Evolutionary conservation across 371 early-diverging fungal genomes (phyloP).

Genomic region (Mortierella sp.): DNA sequence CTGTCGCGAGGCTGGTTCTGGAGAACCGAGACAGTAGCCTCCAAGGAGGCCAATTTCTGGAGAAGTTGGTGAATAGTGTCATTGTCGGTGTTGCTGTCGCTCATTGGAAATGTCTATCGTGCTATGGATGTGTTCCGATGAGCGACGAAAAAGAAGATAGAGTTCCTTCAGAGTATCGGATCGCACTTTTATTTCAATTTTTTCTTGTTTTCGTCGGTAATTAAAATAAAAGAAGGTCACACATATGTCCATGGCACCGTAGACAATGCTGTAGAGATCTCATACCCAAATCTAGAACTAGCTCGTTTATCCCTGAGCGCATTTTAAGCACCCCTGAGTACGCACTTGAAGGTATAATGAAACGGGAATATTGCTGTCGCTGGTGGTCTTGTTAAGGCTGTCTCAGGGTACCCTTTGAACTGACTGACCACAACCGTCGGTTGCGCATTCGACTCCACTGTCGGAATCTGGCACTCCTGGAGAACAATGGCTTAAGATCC

Average conservation of each 20-base stretch:
- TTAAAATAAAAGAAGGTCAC: slow-evolving; percentile 5
- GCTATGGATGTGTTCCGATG: slow-evolving; percentile 16
- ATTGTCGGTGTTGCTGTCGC: slow-evolving; percentile 13
- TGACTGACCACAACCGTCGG: no score
- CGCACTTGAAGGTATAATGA: no score
- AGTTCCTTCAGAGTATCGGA: background rate
- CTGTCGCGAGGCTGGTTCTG: background rate
- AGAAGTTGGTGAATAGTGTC: background rate
- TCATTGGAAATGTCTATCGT: slow-evolving; percentile 4
- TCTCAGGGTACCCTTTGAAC: no score
- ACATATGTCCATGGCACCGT: slow-evolving; percentile 5
- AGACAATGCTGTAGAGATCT: no score
- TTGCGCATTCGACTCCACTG: no score
- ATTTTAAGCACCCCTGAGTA: no score
- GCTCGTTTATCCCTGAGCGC: no score
- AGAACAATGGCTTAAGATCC: no score
- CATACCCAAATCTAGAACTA: no score
- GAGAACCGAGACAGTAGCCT: background rate
- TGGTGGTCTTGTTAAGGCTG: no score
- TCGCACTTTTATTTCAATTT: background rate
- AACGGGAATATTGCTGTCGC: no score
- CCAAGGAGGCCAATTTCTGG: background rate
- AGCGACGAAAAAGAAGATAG: slow-evolving; percentile 6
- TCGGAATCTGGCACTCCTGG: no score
- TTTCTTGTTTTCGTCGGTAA: slow-evolving; percentile 13